Conservation (phyloP, 1,139 yeast genomes). For the Diutina siamensis region DNA sequence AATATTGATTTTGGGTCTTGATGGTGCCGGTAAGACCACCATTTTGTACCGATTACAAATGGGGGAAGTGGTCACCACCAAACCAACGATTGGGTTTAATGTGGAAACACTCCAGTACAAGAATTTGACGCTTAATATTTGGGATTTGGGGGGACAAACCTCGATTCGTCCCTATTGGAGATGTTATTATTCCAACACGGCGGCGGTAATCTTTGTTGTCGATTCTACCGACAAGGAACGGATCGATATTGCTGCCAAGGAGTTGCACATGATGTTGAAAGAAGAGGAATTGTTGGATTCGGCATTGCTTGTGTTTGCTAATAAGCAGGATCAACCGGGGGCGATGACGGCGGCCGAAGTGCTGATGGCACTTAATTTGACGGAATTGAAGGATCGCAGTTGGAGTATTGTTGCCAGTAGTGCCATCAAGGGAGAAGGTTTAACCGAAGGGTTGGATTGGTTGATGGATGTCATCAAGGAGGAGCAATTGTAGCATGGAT, state of each 20-base stretch:
- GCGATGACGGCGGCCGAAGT: conserved; percentile 94
- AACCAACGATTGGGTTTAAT: conserved; percentile 79
- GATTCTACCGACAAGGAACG: conserved; percentile 96
- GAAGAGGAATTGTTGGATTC: conserved; percentile 89
- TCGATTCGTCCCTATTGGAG: conserved; percentile 97
- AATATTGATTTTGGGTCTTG: conserved; percentile 82
- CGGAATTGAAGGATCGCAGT: conserved; percentile 86
- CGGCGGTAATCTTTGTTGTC: conserved; percentile 92
- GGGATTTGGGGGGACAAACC: conserved; percentile 97
- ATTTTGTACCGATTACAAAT: conserved; percentile 77
- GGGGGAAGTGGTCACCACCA: conserved; percentile 40
- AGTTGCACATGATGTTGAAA: conserved; percentile 78
- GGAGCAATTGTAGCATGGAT: conserved; percentile 61
- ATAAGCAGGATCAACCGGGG: conserved; percentile 94
- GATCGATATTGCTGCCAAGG: conserved; percentile 77
- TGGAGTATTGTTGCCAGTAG: conserved; percentile 98
- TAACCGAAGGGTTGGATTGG: conserved; percentile 96
- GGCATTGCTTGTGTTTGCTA: conserved; percentile 89
- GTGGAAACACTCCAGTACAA: conserved; percentile 89
- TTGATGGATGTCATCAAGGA: conserved; percentile 90
- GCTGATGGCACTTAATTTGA: conserved; percentile 72
- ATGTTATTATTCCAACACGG: conserved; percentile 91
- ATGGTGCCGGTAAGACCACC: conserved; percentile 98
- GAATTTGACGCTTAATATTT: conserved; percentile 75
- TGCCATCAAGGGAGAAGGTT: conserved; percentile 93